These are phyloP conservation scores for Plasmodium gonderi DNA, from an alignment of 169 alveolate genomes.

Conservation along the genomic window DNA sequence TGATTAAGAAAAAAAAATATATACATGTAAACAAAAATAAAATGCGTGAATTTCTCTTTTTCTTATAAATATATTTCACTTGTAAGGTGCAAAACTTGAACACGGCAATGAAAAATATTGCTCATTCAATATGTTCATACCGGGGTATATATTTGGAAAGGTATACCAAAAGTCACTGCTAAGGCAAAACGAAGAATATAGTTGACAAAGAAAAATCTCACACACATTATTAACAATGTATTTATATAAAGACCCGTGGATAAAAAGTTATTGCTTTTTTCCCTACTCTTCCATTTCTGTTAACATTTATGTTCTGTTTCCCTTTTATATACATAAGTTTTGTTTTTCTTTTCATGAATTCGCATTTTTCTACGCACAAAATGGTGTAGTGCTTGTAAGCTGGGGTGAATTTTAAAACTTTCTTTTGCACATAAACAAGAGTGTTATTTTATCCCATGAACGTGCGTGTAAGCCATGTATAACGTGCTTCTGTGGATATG, in stretches of 20 bases:
- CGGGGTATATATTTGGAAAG: not conserved
- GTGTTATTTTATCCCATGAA: not conserved
- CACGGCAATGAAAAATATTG: not conserved
- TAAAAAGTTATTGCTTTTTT: not conserved
- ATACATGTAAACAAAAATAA: no score
- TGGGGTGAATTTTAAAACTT: not conserved
- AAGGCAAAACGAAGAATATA: not conserved
- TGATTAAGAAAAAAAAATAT: no score
- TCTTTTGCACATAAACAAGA: not conserved
- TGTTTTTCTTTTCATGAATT: not conserved
- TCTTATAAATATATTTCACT: not conserved
- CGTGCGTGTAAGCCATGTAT: not conserved
- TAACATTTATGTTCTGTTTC: not conserved
- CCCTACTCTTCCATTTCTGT: not conserved
- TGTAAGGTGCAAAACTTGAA: not conserved
- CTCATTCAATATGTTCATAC: not conserved
- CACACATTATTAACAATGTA: not conserved
- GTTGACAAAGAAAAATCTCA: no score
- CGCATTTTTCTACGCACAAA: not conserved
- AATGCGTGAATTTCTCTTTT: not conserved
- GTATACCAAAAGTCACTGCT: not conserved
- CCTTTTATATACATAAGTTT: no score
- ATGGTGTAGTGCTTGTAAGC: not conserved
- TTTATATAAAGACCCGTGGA: not conserved
- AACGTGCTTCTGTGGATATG: not conserved